Percentiles rank a stretch among this genome's conserved stretches.
Evolutionary conservation across 805 yeast genomes (phyloP).

Genomic region (Wickerhamiella cacticola): DNA sequence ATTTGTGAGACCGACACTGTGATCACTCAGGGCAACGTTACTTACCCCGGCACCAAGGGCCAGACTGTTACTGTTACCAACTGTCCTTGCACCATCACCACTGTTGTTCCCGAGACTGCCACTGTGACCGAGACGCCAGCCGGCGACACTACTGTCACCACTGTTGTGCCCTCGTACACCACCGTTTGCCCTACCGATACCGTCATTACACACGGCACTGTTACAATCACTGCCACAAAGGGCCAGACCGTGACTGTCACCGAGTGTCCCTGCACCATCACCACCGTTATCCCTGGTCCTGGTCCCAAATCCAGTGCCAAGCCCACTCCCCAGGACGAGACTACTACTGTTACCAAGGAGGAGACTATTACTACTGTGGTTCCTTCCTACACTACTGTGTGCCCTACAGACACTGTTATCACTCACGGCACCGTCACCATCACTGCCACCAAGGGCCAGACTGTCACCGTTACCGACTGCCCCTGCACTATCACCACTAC

Average conservation of each 20-base stretch:
- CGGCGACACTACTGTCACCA: not conserved
- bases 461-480: not conserved
- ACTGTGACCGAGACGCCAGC: not conserved
- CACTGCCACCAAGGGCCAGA: conserved; percentile 4
- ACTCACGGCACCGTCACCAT: not conserved
- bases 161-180: not conserved
- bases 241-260: not conserved
- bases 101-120: conserved; percentile 3
- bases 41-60: conserved; percentile 2
- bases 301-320: conserved; percentile 14
- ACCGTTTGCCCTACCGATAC: conserved; percentile 5
- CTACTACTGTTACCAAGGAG: not conserved
- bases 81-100: not conserved
- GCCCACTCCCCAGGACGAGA: too few relatives aligned
- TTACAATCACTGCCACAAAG: not conserved
- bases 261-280: conserved; percentile 5
- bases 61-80: not conserved
- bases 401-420: not conserved
- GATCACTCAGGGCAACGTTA: not conserved
- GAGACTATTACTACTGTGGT: conserved; percentile 4
- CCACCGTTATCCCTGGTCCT: not conserved
- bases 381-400: not conserved
- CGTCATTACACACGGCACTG: not conserved
- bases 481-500: not conserved
- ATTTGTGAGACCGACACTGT: not conserved